Conservation (phyloP, 2,329 filamentous ascomycete species). For the Paradendryphiella salina region DNA sequence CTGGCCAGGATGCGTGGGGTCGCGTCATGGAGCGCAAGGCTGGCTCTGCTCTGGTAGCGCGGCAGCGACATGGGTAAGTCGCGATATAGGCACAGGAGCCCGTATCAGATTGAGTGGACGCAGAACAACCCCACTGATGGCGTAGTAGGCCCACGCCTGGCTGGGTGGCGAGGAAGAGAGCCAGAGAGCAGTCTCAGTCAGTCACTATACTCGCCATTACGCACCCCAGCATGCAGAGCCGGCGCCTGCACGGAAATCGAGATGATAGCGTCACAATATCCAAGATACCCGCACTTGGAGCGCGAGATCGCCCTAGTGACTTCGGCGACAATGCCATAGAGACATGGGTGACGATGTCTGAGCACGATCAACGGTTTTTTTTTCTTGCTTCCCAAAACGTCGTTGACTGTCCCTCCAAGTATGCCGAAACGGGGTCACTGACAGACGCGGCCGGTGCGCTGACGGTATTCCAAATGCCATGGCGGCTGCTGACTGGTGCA, state of each 20-base stretch:
- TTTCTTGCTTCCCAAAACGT: constrained; percentile 26
- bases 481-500: constrained; percentile 17
- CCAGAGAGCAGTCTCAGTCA: constrained; percentile 6
- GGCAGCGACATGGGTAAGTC: neutral
- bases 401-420: neutral
- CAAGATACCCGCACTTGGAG: constrained; percentile 15
- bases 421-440: constrained; percentile 16
- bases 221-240: constrained; percentile 1
- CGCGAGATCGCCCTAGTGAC: constrained; percentile 1
- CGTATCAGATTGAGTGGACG: constrained; percentile 27
- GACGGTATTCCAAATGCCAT: constrained; percentile 29
- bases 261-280: constrained; percentile 17
- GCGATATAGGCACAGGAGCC: constrained; percentile 3
- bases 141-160: constrained; percentile 8
- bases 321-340: constrained; percentile 7
- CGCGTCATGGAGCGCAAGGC: too few species aligned
- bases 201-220: too few species aligned
- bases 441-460: constrained; percentile 4
- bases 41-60: neutral
- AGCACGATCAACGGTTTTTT: constrained; percentile 8
- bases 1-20: too few species aligned
- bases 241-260: constrained; percentile 14
- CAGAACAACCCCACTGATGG: constrained; percentile 11
- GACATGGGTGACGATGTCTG: constrained; percentile 3
- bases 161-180: constrained; percentile 1